Conservation (phyloP, 768 basidiomycete species). For the Mycena olivaceomarginata region DNA sequence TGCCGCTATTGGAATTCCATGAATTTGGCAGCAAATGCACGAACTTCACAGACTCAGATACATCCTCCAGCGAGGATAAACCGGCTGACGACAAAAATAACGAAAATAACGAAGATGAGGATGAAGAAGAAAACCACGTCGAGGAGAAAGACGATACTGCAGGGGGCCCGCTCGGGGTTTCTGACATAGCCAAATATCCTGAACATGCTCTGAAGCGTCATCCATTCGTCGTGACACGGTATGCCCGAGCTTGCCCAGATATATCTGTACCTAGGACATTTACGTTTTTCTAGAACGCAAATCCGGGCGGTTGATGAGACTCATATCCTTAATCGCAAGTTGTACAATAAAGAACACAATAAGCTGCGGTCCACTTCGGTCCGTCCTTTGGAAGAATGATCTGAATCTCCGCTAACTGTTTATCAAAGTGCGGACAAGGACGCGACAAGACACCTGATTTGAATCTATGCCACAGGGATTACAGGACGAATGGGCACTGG, state of each 20-base stretch:
- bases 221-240: constrained; percentile 51
- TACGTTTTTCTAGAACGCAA: constrained; percentile 51
- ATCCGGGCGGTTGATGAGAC: constrained; percentile 57
- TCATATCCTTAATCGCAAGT: constrained; percentile 51
- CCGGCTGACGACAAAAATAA: not conserved
- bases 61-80: no score
- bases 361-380: constrained; percentile 48
- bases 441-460: constrained; percentile 32
- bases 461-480: constrained; percentile 49
- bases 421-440: constrained; percentile 46
- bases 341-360: constrained; percentile 53
- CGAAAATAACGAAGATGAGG: not conserved
- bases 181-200: constrained; percentile 28
- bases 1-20: constrained; percentile 39
- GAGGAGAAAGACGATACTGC: not conserved
- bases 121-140: constrained; percentile 9
- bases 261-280: no score
- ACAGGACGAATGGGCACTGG: constrained; percentile 51
- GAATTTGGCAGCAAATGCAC: constrained; percentile 27
- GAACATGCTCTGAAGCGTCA: constrained; percentile 49
- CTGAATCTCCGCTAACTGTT: not conserved
- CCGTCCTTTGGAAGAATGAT: constrained; percentile 12
- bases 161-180: not conserved
- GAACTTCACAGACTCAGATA: not conserved
- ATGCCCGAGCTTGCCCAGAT: no score